These are phyloP conservation scores for Phaeosphaeria sp. DNA, from an alignment of 2,329 filamentous ascomycete genomes.

Conservation along the genomic window DNA sequence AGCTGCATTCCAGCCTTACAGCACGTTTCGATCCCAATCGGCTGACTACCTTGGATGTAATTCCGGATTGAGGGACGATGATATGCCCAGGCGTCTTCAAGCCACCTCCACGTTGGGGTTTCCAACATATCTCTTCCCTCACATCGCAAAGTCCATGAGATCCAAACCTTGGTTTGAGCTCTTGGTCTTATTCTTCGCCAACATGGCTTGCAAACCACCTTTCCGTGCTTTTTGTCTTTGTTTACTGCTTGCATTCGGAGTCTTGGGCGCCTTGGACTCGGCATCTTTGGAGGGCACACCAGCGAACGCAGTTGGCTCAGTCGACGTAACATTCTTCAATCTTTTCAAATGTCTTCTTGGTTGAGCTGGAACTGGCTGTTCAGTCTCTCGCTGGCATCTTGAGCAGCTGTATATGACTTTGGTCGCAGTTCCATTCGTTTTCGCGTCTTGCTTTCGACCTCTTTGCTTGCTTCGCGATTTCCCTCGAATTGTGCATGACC, in stretches of 20 bases:
- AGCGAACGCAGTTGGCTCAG: not conserved
- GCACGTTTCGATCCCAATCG: conserved; percentile 1
- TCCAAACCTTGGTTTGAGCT: conserved; percentile 50
- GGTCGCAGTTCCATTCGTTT: conserved; percentile 8
- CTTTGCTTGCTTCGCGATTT: conserved; percentile 1
- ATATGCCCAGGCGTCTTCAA: not conserved
- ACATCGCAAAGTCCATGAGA: conserved; percentile 63
- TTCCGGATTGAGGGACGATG: not conserved
- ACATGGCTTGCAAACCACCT: conserved; percentile 60
- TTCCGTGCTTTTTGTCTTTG: conserved; percentile 63
- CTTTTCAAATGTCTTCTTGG: conserved; percentile 27
- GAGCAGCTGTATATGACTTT: conserved; percentile 39
- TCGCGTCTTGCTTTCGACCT: conserved; percentile 6
- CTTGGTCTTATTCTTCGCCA: conserved; percentile 55
- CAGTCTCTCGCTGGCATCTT: conserved; percentile 42
- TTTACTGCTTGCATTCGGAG: conserved; percentile 58
- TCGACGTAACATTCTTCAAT: conserved; percentile 4
- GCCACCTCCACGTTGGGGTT: not conserved
- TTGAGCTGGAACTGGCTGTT: conserved; percentile 26
- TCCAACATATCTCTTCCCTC: conserved; percentile 7
- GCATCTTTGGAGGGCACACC: conserved; percentile 11
- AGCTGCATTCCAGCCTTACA: conserved; percentile 35
- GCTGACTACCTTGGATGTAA: not conserved
- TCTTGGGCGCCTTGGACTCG: conserved; percentile 28
- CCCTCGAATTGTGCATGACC: conserved; percentile 36